Conservation (phyloP, 2,329 filamentous ascomycete genomes). For the Botrytis hyacinthi region DNA sequence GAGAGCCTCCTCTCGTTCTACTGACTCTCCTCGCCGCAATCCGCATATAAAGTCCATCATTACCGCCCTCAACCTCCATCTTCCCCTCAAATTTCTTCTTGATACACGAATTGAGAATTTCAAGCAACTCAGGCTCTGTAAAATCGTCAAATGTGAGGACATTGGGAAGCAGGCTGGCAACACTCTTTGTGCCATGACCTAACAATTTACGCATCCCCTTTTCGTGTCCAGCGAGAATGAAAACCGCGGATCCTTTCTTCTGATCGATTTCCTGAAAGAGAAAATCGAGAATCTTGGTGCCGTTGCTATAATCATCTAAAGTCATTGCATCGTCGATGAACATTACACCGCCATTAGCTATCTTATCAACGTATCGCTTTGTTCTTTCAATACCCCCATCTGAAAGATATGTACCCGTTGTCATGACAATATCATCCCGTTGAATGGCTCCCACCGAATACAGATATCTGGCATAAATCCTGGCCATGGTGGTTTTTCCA, state of each 20-base stretch:
- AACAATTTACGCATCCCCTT: constrained; percentile 75
- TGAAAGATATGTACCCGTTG: constrained; percentile 63
- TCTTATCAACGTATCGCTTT: constrained; percentile 53
- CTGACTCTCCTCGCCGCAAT: constrained; percentile 63
- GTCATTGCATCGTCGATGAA: constrained; percentile 65
- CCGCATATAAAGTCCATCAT: constrained; percentile 58
- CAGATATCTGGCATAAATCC: constrained; percentile 65
- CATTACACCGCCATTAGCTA: constrained; percentile 65
- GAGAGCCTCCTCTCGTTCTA: constrained; percentile 57
- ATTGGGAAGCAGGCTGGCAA: constrained; percentile 65
- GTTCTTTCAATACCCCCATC: constrained; percentile 57
- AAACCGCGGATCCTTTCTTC: constrained; percentile 62
- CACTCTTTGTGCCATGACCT: constrained; percentile 55
- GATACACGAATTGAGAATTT: constrained; percentile 56
- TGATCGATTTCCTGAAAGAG: constrained; percentile 71
- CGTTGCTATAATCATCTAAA: constrained; percentile 13
- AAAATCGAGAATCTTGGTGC: constrained; percentile 59
- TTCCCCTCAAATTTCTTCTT: constrained; percentile 49
- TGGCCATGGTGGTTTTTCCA: constrained; percentile 67
- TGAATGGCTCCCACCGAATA: constrained; percentile 58
- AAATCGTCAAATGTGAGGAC: constrained; percentile 68
- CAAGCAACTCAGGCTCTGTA: constrained; percentile 58
- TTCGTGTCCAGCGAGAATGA: constrained; percentile 69
- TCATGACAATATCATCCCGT: constrained; percentile 59
- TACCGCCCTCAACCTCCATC: constrained; percentile 61